Evolutionary conservation across 495 filamentous ascomycete genomes (phyloP), one percentile per base, ranked within the genome.

Genomic region (Hamigera avellanea): DNA sequence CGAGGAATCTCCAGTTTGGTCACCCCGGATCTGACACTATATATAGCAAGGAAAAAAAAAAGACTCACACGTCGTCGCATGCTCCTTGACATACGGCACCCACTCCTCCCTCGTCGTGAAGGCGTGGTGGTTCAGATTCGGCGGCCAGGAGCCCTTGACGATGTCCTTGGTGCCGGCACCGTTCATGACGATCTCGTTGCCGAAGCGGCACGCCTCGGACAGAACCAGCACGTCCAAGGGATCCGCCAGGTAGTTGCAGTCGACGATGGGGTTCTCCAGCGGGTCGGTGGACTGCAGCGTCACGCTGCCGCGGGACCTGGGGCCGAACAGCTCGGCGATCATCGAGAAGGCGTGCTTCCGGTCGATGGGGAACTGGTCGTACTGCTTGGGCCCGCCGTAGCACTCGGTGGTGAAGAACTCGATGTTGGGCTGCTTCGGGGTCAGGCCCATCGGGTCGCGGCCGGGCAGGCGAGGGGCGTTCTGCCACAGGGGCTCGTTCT

Each of bases 161-260:
- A 74, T 61, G 49, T 75, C 69, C 39, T 61, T 69, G 2, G 72
- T 73, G 4, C 68, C 71, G 8, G 50, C 47, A 1, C 71, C 71
- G 13, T 64, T 52, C 52, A 61, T 68, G 18, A 72, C 62, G 40
- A 76, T 66, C 42, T 75, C 70, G 42, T 73, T 74, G 1, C 52
- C 70, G 38, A 66, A 67, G 10, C 54, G 53, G 39, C 66, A 70
- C 1, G 61, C 70, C 42, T 75, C 68, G 9, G 52, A 54, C 27
- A 73, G 38, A 8, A 73, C 56, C 19, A 67, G 37, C 19, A 70
- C 6, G 50, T 75, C 71, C 33, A 72, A 35, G 21, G 57, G 56
- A 38, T 73, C 59, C 12, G 54, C 48, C 7, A 75, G 47, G 30
- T 69, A 72, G 19, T 66, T 66, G 35, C 63, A 70, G 43, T 75